Evolutionary conservation across 192 early-diverging fungal genomes (phyloP), one percentile per base, ranked within the genome.

Genomic region (Mortierella claussenii): DNA sequence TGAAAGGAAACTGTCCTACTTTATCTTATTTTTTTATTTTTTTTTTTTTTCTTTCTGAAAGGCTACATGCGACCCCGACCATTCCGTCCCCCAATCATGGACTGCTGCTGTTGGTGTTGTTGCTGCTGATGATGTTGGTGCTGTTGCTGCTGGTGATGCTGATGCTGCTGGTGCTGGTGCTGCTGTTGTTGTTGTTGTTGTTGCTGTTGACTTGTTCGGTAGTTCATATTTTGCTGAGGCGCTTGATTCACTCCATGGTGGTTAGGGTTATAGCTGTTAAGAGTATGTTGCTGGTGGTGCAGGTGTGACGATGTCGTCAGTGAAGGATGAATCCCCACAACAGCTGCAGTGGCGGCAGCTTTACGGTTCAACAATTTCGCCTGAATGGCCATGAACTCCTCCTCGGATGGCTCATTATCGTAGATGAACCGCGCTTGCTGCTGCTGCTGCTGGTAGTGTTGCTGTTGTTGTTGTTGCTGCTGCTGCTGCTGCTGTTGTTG

Each of bases 341-440:
- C 40, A 13, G 69, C 55, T 15, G 61, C 55, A 20, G 42, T 31
- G 15, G 53, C 53, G 33, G 59, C 43, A 6, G 69, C 36, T 36
- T 73, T 73, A 24, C 69, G 60, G 40, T 40, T 55, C 30, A 73
- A 24, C 0, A 73, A 37, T n/a, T 56, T 20, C 15, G 60, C 69
- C 40, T 73, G 69, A 18, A 55, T 55, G 2, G 61, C 69, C 55
- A 65, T 51, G 42, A 73, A 73, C 26, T 57, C 69, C 34, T 64
- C 69, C 18, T 73, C 69, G 10, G 69, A 73, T 1, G 69, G 69
- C 12, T 63, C 60, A 17, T 55, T n/a, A n/a, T n/a, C 49, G 42
- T 64, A 65, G 15, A 49, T 46, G 34, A 60, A 66, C 0, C 57
- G 30, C 37, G 54, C 63, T 23, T 73, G 69, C 30, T 75, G 70